Evolutionary conservation across 129 eudicot genomes (phyloP), one percentile per base, ranked within the genome.

Genomic region (Dittrichia graveolens): DNA sequence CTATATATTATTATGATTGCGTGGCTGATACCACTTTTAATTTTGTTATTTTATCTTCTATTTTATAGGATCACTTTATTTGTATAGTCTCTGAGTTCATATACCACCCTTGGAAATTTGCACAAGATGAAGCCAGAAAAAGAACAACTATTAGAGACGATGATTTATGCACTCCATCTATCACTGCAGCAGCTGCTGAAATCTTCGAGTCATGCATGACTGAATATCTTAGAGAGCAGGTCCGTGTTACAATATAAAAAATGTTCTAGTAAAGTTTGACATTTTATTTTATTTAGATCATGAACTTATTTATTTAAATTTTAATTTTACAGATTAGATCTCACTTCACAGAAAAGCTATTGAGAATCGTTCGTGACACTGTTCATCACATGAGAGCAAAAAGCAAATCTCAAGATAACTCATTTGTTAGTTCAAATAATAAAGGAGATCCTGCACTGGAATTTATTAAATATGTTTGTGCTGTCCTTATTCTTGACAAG

Each of bases 151-250:
- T 77, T 42, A 82, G 84, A 56, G 80, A 78, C 43, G 97, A 83
- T 10, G 88, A 85, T 70, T 78, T 80, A 35, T 88, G 97, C 81
- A 95, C 99, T 75, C 99, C 96, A 75, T 91, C 99, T 47, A 95
- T 95, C 66, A 83, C 99, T 19, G 91, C 88, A 13, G 87, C 88
- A 11, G 82, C 88, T 81, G 97, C 97, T 67, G 96, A 95, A 83
- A 76, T 75, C 59, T 81, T 85, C 60, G 96, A 91, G 61, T 79
- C 85, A 40, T 80, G 69, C 71, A 69, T 85, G 78, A 80, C 82
- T 43, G 85, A 86, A 43, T 76, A 88, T 78, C 89, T 95, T 74
- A 83, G 77, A 80, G 85, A 87, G 63, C 82, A 88, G 99, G 99
- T 95, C 60, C 40, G 34, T 44, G 7, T 71, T 53, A 24, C 31